Base-by-base conservation (phyloP, 331 rosid species). In the Phaseolus coccineus region DNA sequence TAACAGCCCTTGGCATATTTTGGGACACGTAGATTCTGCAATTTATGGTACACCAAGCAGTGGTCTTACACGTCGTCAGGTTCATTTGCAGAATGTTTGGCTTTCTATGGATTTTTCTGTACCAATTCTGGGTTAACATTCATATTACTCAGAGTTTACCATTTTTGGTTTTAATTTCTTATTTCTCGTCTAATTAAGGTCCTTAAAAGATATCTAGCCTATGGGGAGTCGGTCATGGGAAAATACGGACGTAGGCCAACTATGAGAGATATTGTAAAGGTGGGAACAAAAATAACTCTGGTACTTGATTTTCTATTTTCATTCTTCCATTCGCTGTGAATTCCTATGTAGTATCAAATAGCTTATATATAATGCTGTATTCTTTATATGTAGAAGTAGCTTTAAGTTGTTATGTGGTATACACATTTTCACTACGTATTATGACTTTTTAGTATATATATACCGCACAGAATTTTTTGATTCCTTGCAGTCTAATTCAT, bases 31-130 rank as follows among this genome's bases (percentile, higher is more conserved):
- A 64, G 99, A 95, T 86, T 66, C 97, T 65, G 92, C 83, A 77
- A 79, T 95, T 82, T 95, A 93, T 62, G 97, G 96, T 78, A 91
- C 78, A 48, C 97, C 98, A 15, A 81, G 87, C 75, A 80, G 86
- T 75, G 86, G 89, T 83, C 69, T 91, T 28, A 93, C 99, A 12
- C 94, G 99, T 48, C 94, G 98, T 19, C 94, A 93, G 99, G 99
- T 95, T 87, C 86, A 61, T 61, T 86, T 81, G 71, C 81, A 76
- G 82, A 84, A 81, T 74, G 80, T 87, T 53, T 31, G 42, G 76
- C 72, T 73, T 80, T 67, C 44, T 61, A 78, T 61, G n/a, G 72
- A 68, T 83, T 42, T 65, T 77, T 76, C 68, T 78, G 16, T 52
- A 24, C 28, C 25, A 56, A 39, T 80, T 61, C 64, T 37, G 57